Evolutionary conservation across 441 rosid genomes (phyloP), one percentile per base, ranked within the genome.

Genomic region (Brassica balearica): DNA sequence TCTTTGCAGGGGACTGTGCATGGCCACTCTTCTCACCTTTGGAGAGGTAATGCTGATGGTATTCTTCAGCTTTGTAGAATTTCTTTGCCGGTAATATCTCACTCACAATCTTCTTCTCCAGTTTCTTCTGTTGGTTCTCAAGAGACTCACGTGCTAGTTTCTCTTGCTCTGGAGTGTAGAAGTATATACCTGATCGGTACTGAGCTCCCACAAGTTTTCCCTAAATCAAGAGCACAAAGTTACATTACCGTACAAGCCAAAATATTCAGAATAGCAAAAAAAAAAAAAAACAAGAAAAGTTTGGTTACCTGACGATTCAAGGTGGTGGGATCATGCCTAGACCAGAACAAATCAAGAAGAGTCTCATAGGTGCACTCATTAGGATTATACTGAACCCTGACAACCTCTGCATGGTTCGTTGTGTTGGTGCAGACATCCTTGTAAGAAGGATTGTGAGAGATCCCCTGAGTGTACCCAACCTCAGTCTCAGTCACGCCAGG

Each of bases 1-100:
- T 90, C 77, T 94, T 91, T 56, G 81, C 89, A 43, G 89, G 19
- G 58, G 98, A 91, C 80, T 94, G 98, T 58, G 78, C 88, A 1
- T 75, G 84, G 10, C 98, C 98, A 58, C 87, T 81, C 15, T 86
- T 90, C 7, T 96, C 98, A 0, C 98, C 98, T 84, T 91, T 92
- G 0, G 81, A 91, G 2, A 94, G 97, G 83, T 90, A 94, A 69
- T 90, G 92, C 86, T 94, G 98, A 82, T 94, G 95, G 77, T 91
- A 85, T 60, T 92, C 95, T 81, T 94, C 97, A 12, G 96, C 96
- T 67, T 82, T 83, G 83, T 89, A 94, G 79, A 94, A 94, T 79
- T 88, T 91, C 88, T 86, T 91, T 62, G 98, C 97, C 0, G 97
- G 97, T 62, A 91, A 77, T 58, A 94, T 83, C 86, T 94, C 98